Base-by-base conservation (phyloP, 192 early-diverging fungal genomes). In the Backusella macrospora region DNA sequence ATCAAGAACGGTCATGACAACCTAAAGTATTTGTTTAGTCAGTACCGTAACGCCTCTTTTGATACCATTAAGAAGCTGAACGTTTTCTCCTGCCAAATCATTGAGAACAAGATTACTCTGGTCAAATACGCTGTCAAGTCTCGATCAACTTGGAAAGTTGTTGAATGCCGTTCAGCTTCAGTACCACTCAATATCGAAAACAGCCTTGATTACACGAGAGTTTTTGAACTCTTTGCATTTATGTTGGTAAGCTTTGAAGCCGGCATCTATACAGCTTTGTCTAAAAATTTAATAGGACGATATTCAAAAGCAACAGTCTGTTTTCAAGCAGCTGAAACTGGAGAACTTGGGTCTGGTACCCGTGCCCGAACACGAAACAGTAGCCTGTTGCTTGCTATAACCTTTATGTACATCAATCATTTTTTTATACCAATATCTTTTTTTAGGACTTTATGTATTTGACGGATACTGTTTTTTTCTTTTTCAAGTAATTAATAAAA, bases 1-100 rank as follows among this genome's bases (percentile, higher is more conserved):
- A 52, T 52, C 48, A 52, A 52, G 18, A 52, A 52, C n/a, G 48
- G 48, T 5, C 48, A 52, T 52, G 48, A 52, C 48, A 52, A 52
- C 7, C 7, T 52, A 52, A 52, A 52, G 18, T 52, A 52, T 52
- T 52, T 52, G 48, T 52, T 52, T 21, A 52, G 48, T 21, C 18
- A 21, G 18, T 52, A 52, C 48, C 48, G 48, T 8, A 52, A 52
- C 18, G n/a, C 48, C 18, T 52, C 48, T 21, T 52, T 52, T 21
- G 7, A 52, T 4, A 52, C 48, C n/a, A 52, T 52, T 14, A 52
- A 52, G 48, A 52, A 52, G 48, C 14, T 52, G 48, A 52, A 52
- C n/a, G 15, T 23, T 52, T 52, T 21, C 48, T 52, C 48, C 18
- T 52, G 48, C 48, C 48, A 52, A 21, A 52, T 52, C 5, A 55